phyloP scores from a whole-genome alignment of 1,284 basidiomycete species.

The Ceratobasidium papillatum region DNA sequence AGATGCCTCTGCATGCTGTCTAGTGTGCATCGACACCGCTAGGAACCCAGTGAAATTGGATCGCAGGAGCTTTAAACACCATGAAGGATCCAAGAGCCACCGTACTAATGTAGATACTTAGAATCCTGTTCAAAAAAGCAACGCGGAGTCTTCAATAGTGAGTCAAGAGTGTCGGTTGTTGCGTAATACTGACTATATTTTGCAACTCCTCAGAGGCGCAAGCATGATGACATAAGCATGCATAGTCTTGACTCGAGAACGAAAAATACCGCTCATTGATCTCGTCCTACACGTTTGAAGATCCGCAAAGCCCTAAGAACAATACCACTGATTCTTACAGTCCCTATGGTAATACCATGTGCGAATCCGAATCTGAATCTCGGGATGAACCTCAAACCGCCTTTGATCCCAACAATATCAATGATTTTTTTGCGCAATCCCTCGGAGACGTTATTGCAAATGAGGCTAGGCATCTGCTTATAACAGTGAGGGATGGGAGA shows the following conservation, averaged over 20 bases:
- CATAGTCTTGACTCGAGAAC: neutral
- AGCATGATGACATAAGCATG: neutral
- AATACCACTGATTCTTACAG: no score
- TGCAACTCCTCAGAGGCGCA: neutral
- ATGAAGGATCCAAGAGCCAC: neutral
- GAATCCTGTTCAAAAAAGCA: neutral
- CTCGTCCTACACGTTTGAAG: neutral
- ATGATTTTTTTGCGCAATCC: constrained; percentile 1
- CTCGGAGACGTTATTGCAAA: neutral
- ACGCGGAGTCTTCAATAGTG: neutral
- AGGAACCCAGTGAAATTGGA: neutral
- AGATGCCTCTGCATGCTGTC: neutral
- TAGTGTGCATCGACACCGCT: neutral
- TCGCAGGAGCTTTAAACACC: neutral
- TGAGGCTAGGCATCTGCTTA: neutral
- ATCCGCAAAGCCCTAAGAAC: neutral
- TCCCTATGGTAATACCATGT: neutral
- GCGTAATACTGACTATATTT: neutral
- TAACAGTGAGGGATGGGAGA: neutral
- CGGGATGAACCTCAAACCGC: neutral
- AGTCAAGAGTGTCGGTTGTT: neutral
- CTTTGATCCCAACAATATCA: neutral
- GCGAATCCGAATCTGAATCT: neutral
- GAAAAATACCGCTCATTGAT: neutral
- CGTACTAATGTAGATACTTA: neutral